Conservation (phyloP, 2,329 filamentous ascomycete species). For the Atkinsonella texensis region DNA sequence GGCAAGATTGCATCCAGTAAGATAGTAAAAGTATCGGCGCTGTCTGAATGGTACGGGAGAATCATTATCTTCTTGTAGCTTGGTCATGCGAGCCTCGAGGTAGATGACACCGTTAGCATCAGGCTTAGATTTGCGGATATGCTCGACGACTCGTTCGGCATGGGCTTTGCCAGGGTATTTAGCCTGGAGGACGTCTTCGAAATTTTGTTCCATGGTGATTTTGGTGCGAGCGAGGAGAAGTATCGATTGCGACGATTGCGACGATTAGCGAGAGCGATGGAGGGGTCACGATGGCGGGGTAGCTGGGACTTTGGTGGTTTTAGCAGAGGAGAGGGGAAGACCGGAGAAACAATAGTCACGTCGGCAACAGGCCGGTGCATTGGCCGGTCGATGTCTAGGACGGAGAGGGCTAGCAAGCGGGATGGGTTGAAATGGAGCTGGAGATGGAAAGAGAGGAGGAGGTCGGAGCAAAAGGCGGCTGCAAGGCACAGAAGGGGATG, state of each 20-base stretch:
- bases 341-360: background rate
- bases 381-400: background rate
- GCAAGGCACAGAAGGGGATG: background rate
- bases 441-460: background rate
- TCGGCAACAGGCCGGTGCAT: background rate
- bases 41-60: slow-evolving; percentile 74
- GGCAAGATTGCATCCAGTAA: slow-evolving; percentile 71
- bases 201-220: slow-evolving; percentile 26
- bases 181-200: slow-evolving; percentile 42
- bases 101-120: slow-evolving; percentile 64
- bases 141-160: slow-evolving; percentile 69
- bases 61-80: slow-evolving; percentile 82
- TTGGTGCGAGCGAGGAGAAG: background rate
- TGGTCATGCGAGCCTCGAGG: slow-evolving; percentile 72
- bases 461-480: background rate
- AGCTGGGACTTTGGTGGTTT: background rate
- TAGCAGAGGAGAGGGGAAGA: background rate
- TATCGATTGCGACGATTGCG: background rate
- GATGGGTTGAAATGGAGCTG: background rate
- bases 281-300: background rate
- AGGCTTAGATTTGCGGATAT: slow-evolving; percentile 56
- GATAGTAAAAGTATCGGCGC: slow-evolving; percentile 87
- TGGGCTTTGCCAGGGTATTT: slow-evolving; percentile 81
- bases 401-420: background rate
- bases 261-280: background rate